Percentiles rank a stretch among this genome's conserved stretches.
Conservation (phyloP, 345 rosid species). For the Euphorbia pulcherrima region DNA sequence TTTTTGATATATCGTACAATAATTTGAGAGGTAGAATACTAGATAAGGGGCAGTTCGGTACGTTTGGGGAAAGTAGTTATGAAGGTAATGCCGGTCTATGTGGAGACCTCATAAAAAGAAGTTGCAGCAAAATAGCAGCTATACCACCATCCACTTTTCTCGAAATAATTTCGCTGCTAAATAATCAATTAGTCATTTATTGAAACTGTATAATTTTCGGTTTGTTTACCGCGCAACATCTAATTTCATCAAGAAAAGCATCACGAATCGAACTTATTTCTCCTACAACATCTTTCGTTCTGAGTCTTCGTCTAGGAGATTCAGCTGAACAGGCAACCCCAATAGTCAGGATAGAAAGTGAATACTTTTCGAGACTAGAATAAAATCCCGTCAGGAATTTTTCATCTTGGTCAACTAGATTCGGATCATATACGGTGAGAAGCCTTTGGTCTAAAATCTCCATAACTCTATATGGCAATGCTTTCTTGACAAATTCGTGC, state of each 20-base stretch:
- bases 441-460: conserved; percentile 12
- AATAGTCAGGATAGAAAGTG: conserved; percentile 1
- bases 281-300: conserved; percentile 1
- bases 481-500: neutral
- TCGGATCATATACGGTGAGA: neutral
- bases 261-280: neutral
- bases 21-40: neutral
- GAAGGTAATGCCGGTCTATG: neutral
- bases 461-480: neutral
- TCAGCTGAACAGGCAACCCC: conserved; percentile 8
- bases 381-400: neutral
- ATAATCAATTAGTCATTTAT: too few relatives aligned
- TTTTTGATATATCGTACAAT: conserved; percentile 3
- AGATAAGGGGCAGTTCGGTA: neutral
- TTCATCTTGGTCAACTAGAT: neutral
- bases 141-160: neutral
- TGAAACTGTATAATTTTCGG: too few relatives aligned
- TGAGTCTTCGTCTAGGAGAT: conserved; percentile 12
- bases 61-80: conserved; percentile 1
- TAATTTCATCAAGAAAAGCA: conserved; percentile 10
- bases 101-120: neutral
- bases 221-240: too few relatives aligned
- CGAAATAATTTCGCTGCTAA: neutral
- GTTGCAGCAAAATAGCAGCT: neutral
- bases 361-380: neutral